phyloP scores from a whole-genome alignment of 176 grass and related monocot species.

The Cenchrus americanus region DNA sequence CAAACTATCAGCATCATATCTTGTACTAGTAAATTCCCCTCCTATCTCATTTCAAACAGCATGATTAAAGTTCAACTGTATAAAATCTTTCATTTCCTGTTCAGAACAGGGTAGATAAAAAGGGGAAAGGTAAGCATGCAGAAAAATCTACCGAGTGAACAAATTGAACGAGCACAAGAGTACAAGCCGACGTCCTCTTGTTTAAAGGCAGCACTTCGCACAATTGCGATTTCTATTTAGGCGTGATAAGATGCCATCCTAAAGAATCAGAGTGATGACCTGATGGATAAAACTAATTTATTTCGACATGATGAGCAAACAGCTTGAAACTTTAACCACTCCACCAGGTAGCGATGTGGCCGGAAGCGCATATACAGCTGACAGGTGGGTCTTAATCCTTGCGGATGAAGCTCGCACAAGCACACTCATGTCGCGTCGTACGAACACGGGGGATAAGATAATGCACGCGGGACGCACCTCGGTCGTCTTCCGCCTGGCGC shows the following conservation, averaged over 20 bases:
- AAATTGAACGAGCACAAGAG: neutral
- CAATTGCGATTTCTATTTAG: too few relatives aligned
- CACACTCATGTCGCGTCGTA: too few relatives aligned
- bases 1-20: neutral
- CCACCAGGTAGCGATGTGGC: neutral
- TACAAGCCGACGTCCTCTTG: too few relatives aligned
- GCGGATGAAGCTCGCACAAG: neutral
- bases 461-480: slow-evolving; percentile 16
- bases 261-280: neutral
- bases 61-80: neutral
- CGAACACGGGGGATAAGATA: neutral
- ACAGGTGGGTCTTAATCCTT: neutral
- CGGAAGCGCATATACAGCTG: neutral
- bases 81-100: neutral
- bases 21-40: neutral
- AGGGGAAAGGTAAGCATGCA: neutral
- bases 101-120: too few relatives aligned
- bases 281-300: neutral
- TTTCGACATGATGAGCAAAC: neutral
- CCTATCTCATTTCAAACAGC: neutral
- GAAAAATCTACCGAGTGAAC: neutral
- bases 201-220: too few relatives aligned
- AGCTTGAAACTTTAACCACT: neutral
- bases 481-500: slow-evolving; percentile 12
- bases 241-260: too few relatives aligned